Base-by-base conservation (phyloP, 192 early-diverging fungal species). In the Rhizoclosmatium sp. region DNA sequence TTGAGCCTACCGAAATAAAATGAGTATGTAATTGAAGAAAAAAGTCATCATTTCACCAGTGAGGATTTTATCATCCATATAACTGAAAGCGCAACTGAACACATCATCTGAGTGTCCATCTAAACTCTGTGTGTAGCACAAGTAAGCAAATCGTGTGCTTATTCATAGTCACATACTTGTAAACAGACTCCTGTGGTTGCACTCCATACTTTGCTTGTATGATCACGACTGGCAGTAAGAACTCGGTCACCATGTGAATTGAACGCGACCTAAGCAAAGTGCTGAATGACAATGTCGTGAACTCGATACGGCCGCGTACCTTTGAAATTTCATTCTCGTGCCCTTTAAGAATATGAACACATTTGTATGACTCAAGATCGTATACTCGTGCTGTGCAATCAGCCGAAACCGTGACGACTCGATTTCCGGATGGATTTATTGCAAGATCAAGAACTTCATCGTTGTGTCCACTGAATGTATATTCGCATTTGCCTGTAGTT, bases 101-200 rank as follows among this genome's bases (percentile, higher is more conserved):
- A 88, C 80, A 59, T 89, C 88, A 74, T 89, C 87, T 10, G 79
- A 71, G 65, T 88, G 87, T 1, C 82, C 82, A 44, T 84, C 78
- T 1, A 89, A 67, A 0, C 70, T 78, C 70, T 82, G 39, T 59
- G 45, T 10, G 2, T 42, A 40, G 39, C 47, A 71, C 12, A 46
- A n/a, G 16, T 9, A 2, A n/a, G 41, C n/a, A 19, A 1, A n/a
- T 59, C 2, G 31, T 41, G 39, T 61, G 40, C 31, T 23, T 44
- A 54, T 3, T 12, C 3, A 4, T 31, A 66, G 67, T 4, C 47
- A 56, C 66, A n/a, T 48, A 65, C 77, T 75, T 87, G 87, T 7
- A 82, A 4, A 66, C 87, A 89, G 19, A 69, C 49, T 23, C 86
- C 85, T 19, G 54, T 70, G 40, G 39, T 47, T 0, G 41, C 47